phyloP scores from a whole-genome alignment of 495 filamentous ascomycete species.

The Lophiotrema nucula region DNA sequence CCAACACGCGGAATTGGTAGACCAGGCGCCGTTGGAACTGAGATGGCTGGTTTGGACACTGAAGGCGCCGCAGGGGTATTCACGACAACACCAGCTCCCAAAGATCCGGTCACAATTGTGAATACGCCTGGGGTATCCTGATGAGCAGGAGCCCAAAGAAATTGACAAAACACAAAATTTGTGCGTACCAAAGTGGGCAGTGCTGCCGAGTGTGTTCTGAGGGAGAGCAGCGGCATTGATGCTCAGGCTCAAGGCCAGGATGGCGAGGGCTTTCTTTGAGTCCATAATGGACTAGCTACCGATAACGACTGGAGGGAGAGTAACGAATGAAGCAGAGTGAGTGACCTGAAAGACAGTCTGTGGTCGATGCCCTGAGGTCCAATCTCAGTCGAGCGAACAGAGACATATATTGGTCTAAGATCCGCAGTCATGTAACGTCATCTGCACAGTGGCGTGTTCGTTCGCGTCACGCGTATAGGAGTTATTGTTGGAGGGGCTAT shows the following conservation, averaged over 20 bases:
- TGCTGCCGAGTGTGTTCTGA: neutral
- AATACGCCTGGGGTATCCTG: too few species aligned
- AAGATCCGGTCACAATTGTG: too few species aligned
- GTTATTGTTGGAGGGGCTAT: too few species aligned
- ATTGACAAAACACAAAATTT: too few species aligned
- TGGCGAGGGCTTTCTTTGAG: slow-evolving; percentile 11
- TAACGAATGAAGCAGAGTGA: slow-evolving; percentile 10
- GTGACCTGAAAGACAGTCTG: slow-evolving; percentile 10
- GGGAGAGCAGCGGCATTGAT: slow-evolving; percentile 12
- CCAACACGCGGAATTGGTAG: neutral
- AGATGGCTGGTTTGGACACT: neutral
- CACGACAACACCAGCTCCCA: neutral
- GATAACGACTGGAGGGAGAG: neutral
- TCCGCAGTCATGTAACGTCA: too few species aligned
- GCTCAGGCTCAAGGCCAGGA: slow-evolving; percentile 6
- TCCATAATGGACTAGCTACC: slow-evolving; percentile 8
- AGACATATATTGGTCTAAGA: too few species aligned
- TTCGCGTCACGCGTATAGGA: too few species aligned
- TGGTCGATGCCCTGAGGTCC: neutral
- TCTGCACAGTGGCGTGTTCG: too few species aligned
- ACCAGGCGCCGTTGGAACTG: neutral
- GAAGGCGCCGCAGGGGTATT: neutral
- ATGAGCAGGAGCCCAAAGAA: too few species aligned
- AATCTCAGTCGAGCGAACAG: too few species aligned
- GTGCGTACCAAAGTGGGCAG: neutral